Evolutionary conservation across 768 basidiomycete species (phyloP).

Genomic region (Collybia sp.): DNA sequence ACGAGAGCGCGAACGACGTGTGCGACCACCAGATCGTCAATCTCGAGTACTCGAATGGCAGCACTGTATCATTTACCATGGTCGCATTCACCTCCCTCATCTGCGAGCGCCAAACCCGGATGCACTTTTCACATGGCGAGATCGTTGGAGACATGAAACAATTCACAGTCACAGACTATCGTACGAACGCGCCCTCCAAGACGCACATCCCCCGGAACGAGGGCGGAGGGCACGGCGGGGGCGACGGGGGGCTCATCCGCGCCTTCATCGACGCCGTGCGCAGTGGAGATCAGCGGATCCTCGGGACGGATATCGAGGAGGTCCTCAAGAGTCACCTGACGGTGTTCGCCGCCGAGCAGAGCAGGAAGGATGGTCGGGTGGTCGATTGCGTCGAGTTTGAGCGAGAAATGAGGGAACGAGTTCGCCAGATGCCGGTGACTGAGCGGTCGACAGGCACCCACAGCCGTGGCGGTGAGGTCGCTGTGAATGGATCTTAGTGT

Average conservation of each 20-base stretch:
- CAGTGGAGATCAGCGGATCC: constrained; percentile 51
- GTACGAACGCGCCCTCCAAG: constrained; percentile 37
- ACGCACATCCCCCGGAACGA: constrained; percentile 45
- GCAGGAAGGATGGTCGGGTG: constrained; percentile 62
- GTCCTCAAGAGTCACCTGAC: constrained; percentile 76
- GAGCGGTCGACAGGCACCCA: not conserved
- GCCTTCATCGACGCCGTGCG: constrained; percentile 76
- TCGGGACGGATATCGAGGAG: constrained; percentile 66
- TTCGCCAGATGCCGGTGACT: constrained; percentile 3
- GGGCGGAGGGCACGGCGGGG: constrained; percentile 80
- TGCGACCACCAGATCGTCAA: constrained; percentile 92
- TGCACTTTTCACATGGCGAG: constrained; percentile 86
- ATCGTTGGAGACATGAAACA: constrained; percentile 80
- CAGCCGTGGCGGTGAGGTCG: not conserved
- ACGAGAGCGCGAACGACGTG: constrained; percentile 82
- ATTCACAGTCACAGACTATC: constrained; percentile 78
- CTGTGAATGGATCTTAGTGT: too few species aligned
- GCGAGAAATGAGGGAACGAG: constrained; percentile 32
- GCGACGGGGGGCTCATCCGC: constrained; percentile 71
- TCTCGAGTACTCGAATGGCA: constrained; percentile 76
- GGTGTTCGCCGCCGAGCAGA: constrained; percentile 85
- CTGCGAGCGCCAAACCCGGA: constrained; percentile 77
- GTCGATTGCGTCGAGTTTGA: constrained; percentile 71
- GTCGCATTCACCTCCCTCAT: constrained; percentile 76
- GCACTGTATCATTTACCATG: constrained; percentile 87